Base-by-base conservation (phyloP, 2,329 filamentous ascomycete species). In the Bimuria novae-zelandiae region DNA sequence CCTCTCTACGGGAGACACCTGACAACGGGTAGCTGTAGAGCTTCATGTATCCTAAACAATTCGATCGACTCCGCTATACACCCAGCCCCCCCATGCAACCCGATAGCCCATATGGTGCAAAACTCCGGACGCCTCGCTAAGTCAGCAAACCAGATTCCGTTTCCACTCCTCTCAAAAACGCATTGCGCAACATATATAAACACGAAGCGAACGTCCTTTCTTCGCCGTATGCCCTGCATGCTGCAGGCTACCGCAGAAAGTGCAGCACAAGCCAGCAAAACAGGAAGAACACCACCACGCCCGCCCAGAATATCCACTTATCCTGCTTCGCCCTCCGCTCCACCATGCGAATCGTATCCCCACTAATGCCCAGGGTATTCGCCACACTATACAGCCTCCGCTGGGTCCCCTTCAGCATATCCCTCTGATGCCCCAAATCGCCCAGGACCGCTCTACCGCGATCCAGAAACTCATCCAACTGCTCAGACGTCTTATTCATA, bases 291-390 rank as follows among this genome's bases (percentile, higher is more conserved):
- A 94, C 75, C 4, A 95, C 75, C 2, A 93, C 91, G 0, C 94
- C 92, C 0, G 80, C 89, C 82, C 89, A 89, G 73, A 99, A 99
- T 30, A 99, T 96, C 92, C 92, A 97, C 77, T 97, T 97, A 73
- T 99, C 94, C 79, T 97, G 89, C 73, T 86, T 89, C 45, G 94
- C 92, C 57, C 94, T 82, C 63, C 94, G 79, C 77, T 97, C 93
- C 36, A 99, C 89, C 91, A 94, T 97, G 41, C 94, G 86, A 60
- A 99, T 99, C 1, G 94, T 99, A 72, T 97, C 93, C 17, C 93
- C 92, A 68, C 89, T 95, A 54, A 99, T 84, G 0, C 94, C 94
- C 42, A 99, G 77, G 19, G 94, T 97, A 70, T 96, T 97, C 6
- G 90, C 94, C 17, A 97, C 92, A 64, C 85, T 93, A 71, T 97